Percentiles rank a stretch among this genome's conserved stretches.
phyloP scores from a whole-genome alignment of 495 filamentous ascomycete species.

The Neurospora pannonica region DNA sequence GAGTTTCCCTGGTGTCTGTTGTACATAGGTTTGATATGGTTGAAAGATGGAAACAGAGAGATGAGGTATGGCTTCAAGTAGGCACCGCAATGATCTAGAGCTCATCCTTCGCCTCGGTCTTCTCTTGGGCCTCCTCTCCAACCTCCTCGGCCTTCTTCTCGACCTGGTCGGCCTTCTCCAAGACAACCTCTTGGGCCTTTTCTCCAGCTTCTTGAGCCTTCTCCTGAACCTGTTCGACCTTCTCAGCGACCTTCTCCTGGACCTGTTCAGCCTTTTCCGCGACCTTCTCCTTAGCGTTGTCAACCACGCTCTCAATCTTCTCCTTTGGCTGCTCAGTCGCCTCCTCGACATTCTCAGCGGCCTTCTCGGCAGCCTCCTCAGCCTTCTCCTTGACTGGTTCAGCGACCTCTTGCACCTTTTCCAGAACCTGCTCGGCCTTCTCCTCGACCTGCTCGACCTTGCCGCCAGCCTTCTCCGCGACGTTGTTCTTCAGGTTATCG shows the following conservation, averaged over 20 bases:
- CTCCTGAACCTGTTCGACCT: background rate
- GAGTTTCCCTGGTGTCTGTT: background rate
- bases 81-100: background rate
- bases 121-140: background rate
- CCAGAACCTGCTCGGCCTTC: background rate
- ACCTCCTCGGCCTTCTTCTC: background rate
- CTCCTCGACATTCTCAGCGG: background rate
- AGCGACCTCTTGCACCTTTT: background rate
- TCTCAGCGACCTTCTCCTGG: background rate
- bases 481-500: background rate
- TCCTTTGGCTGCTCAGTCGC: background rate
- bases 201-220: background rate
- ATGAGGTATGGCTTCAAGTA: background rate
- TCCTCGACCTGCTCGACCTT: background rate
- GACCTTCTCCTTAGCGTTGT: background rate
- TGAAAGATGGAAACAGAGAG: background rate
- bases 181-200: background rate
- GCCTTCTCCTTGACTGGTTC: constrained; percentile 5
- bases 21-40: background rate
- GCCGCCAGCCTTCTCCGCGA: background rate
- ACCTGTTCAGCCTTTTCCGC: background rate
- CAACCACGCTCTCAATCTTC: background rate
- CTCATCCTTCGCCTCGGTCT: background rate
- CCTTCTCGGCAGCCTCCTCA: background rate
- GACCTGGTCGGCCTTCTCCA: background rate